Conservation (phyloP, 2,329 filamentous ascomycete species). For the Nigrospora oryzae region DNA sequence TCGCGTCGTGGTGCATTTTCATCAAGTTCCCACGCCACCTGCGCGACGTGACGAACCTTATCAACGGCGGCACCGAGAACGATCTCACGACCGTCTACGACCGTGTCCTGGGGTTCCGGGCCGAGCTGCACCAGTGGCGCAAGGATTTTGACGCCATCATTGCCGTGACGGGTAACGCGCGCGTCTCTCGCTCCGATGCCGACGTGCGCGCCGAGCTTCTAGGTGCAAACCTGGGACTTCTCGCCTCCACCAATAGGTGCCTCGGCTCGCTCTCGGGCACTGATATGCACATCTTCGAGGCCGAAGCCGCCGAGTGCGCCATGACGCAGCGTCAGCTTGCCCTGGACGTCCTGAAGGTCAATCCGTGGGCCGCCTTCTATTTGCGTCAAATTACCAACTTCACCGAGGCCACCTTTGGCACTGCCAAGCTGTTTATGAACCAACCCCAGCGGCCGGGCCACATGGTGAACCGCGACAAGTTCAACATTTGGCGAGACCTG, state of each 20-base stretch:
- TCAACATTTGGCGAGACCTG: not conserved
- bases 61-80: slow-evolving; percentile 1
- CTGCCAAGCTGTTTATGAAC: slow-evolving; percentile 1
- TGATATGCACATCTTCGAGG: not conserved
- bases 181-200: not conserved
- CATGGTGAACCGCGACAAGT: not conserved
- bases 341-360: not conserved
- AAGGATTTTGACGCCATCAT: not conserved
- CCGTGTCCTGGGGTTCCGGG: not conserved
- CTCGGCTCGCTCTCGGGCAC: slow-evolving; percentile 1
- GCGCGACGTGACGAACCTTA: slow-evolving; percentile 1
- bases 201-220: slow-evolving; percentile 2
- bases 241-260: not conserved
- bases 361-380: slow-evolving; percentile 4
- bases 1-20: slow-evolving; percentile 1
- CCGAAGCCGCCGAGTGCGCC: not conserved
- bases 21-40: slow-evolving; percentile 2
- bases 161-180: not conserved
- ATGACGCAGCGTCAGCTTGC: not conserved
- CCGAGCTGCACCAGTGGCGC: slow-evolving; percentile 1
- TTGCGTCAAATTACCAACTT: slow-evolving; percentile 3
- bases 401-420: not conserved
- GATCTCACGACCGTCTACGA: slow-evolving; percentile 1
- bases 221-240: slow-evolving; percentile 1
- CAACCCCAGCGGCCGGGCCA: not conserved